Percentiles rank a stretch among this genome's conserved stretches.
phyloP scores from a whole-genome alignment of 306 rosid species.

The Corylus avellana region DNA sequence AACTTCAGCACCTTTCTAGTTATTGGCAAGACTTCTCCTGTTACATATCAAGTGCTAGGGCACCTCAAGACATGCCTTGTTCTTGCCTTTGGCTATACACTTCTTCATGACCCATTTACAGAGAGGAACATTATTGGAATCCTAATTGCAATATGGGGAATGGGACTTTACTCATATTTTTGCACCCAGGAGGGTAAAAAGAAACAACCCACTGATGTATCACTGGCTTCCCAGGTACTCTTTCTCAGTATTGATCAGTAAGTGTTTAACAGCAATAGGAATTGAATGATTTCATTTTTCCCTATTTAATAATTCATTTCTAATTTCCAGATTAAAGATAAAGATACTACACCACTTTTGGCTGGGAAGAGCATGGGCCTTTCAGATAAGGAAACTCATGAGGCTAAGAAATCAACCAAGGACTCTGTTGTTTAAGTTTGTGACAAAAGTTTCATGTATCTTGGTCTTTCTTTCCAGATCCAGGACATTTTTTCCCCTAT shows the following conservation, averaged over 20 bases:
- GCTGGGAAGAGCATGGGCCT: slow-evolving; percentile 55
- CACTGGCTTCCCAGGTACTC: slow-evolving; percentile 65
- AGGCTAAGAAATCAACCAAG: slow-evolving; percentile 70
- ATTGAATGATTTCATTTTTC: background rate
- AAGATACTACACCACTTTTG: slow-evolving; percentile 62
- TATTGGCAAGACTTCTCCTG: slow-evolving; percentile 97
- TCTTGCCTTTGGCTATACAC: slow-evolving; percentile 91
- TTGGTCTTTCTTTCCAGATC: slow-evolving; percentile 30
- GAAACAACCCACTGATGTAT: slow-evolving; percentile 65
- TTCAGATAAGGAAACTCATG: slow-evolving; percentile 70
- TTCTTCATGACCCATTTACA: slow-evolving; percentile 93
- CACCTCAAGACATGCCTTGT: slow-evolving; percentile 98
- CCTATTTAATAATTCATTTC: background rate
- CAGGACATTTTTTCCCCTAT: slow-evolving; percentile 4
- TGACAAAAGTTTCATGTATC: slow-evolving; percentile 19
- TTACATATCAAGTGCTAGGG: slow-evolving; percentile 93
- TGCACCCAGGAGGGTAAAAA: slow-evolving; percentile 79
- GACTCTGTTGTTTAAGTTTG: slow-evolving; percentile 64
- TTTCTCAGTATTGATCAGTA: background rate
- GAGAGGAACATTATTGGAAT: slow-evolving; percentile 88
- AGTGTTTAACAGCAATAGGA: background rate
- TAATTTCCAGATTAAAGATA: slow-evolving; percentile 61
- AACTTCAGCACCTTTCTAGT: slow-evolving; percentile 96
- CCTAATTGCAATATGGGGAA: slow-evolving; percentile 70
- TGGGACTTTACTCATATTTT: slow-evolving; percentile 92